Evolutionary conservation across 768 basidiomycete genomes (phyloP).

Genomic region (Baorangia bicolor): DNA sequence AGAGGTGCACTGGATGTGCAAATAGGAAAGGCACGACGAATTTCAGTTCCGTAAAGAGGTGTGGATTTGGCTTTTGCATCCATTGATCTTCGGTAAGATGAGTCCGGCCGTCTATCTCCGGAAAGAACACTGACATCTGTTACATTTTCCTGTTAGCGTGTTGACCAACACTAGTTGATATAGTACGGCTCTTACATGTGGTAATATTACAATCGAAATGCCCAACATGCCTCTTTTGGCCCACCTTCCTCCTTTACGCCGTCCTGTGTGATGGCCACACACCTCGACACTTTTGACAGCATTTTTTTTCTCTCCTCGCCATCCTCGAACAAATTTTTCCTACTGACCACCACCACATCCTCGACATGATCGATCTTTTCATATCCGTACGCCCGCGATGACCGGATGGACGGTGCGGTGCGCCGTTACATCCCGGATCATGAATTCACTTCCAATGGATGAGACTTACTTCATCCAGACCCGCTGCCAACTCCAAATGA

Average conservation of each 20-base stretch:
- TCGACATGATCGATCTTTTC: slow-evolving; percentile 24
- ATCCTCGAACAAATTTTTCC: slow-evolving; percentile 25
- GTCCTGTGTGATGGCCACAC: slow-evolving; percentile 5
- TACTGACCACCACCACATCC: neutral
- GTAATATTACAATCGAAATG: slow-evolving; percentile 8
- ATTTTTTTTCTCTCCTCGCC: neutral
- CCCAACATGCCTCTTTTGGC: slow-evolving; percentile 17
- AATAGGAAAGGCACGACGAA: slow-evolving; percentile 23
- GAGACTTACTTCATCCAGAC: slow-evolving; percentile 10
- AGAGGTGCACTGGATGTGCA: slow-evolving; percentile 9
- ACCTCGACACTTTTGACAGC: neutral
- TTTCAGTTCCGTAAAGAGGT: slow-evolving; percentile 32
- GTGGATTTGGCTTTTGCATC: slow-evolving; percentile 34
- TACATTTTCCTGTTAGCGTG: slow-evolving; percentile 5
- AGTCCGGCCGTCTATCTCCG: slow-evolving; percentile 36
- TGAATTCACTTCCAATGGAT: slow-evolving; percentile 14
- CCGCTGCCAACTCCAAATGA: slow-evolving; percentile 9
- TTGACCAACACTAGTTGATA: slow-evolving; percentile 7
- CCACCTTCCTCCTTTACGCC: neutral
- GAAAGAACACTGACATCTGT: slow-evolving; percentile 17
- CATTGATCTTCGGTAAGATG: slow-evolving; percentile 31
- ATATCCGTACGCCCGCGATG: slow-evolving; percentile 35
- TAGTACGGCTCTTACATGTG: slow-evolving; percentile 19
- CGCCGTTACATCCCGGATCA: slow-evolving; percentile 32
- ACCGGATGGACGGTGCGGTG: slow-evolving; percentile 25